Base-by-base conservation (phyloP, 78 protist species). In the Planoprotostelium fungivorum region DNA sequence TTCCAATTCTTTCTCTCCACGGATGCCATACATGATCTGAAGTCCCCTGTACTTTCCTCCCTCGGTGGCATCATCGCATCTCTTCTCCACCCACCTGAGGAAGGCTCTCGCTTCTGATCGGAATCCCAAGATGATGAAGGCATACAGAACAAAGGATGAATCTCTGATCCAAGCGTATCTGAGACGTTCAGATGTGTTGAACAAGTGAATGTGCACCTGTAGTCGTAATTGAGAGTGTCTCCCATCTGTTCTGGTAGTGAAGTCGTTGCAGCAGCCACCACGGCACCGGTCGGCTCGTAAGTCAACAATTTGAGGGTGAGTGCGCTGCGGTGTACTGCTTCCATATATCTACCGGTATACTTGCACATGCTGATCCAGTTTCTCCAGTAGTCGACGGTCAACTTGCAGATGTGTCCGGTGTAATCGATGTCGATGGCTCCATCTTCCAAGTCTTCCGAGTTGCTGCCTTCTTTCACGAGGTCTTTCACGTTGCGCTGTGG, bases 361-460 rank as follows among this genome's bases (percentile, higher is more conserved):
- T 91, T 92, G 23, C 94, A 92, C 37, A 73, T 84, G 5, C 90
- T 92, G n/a, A 92, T 36, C 94, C 94, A 92, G 23, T 89, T 92
- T 35, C 90, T 88, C 94, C 94, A 92, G 63, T 88, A 92, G 92
- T 89, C 87, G 0, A 92, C 28, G 28, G 94, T 92, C 1, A 51
- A 16, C 73, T 51, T 51, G 16, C 73, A 51, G 5, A 51, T 51
- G 5, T 16, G 73, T 5, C 16, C 16, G 73, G 73, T 51, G 73
- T 51, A 51, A 25, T 51, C 73, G 5, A 51, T 51, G 16, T 51
- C 16, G 73, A 51, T 16, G 5, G 73, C 73, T 5, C 16, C 73
- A 16, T 51, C 73, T 51, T 51, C 73, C 73, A 51, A 5, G 73
- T 51, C 73, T 51, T 51, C 16, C 73, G 5, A 16, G 73, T 51